These are phyloP conservation scores for Aspergillus chevalieri DNA, from an alignment of 2,329 filamentous ascomycete species.

Conservation along the genomic window DNA sequence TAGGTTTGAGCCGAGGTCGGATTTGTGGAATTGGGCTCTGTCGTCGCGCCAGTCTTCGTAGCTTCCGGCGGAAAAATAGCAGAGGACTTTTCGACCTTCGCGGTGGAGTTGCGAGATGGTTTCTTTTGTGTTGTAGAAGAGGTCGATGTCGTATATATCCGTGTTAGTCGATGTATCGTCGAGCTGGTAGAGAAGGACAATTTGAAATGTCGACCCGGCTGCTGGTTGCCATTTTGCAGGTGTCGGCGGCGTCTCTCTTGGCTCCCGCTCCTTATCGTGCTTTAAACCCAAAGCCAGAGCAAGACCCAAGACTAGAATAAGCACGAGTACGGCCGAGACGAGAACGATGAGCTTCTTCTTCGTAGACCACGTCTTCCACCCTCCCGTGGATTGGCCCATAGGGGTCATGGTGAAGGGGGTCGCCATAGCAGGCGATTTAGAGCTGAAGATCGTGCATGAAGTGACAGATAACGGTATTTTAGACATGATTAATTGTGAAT, in stretches of 20 bases:
- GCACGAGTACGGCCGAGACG: slow-evolving; percentile 15
- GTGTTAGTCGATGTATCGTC: slow-evolving; percentile 46
- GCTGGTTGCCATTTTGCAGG: slow-evolving; percentile 47
- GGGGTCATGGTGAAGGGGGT: slow-evolving; percentile 7
- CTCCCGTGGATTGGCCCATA: slow-evolving; percentile 13
- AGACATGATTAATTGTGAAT: too few relatives aligned
- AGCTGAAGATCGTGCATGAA: not conserved
- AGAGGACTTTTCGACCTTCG: slow-evolving; percentile 58
- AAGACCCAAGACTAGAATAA: slow-evolving; percentile 49
- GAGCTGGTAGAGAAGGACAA: slow-evolving; percentile 45
- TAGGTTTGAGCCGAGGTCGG: slow-evolving; percentile 54
- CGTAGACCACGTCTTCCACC: slow-evolving; percentile 23
- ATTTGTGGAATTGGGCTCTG: slow-evolving; percentile 46
- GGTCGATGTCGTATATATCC: slow-evolving; percentile 56
- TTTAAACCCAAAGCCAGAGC: slow-evolving; percentile 52
- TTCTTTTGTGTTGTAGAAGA: slow-evolving; percentile 48
- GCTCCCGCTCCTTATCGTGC: slow-evolving; percentile 20
- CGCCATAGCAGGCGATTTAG: slow-evolving; percentile 6
- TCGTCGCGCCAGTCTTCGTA: slow-evolving; percentile 61
- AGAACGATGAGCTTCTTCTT: slow-evolving; percentile 30
- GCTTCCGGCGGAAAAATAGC: slow-evolving; percentile 68
- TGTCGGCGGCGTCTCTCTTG: slow-evolving; percentile 14
- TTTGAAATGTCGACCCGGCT: slow-evolving; percentile 55
- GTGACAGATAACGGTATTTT: not conserved
- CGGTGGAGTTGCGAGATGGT: slow-evolving; percentile 46